phyloP scores from a whole-genome alignment of 805 yeast species.

The Lachancea sp. region DNA sequence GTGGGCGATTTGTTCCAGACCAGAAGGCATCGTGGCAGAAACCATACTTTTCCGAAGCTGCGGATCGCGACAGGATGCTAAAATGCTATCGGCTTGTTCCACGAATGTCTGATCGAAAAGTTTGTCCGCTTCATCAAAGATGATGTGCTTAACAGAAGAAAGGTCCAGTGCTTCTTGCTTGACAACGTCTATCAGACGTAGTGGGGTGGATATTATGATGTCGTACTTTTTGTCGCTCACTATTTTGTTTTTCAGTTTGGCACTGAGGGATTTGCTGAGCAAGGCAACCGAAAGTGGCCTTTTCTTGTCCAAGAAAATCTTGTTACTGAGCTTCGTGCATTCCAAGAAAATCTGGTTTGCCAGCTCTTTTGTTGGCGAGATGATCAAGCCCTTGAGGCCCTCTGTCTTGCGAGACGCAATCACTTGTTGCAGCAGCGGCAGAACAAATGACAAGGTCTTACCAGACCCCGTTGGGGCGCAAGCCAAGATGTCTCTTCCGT shows the following conservation, averaged over 20 bases:
- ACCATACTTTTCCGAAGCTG: conserved; percentile 67
- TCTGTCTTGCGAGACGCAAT: conserved; percentile 23
- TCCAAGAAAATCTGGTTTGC: conserved; percentile 79
- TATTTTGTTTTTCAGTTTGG: conserved; percentile 56
- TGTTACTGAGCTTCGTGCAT: conserved; percentile 47
- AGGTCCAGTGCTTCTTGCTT: conserved; percentile 56
- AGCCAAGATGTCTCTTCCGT: conserved; percentile 72
- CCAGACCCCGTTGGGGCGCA: conserved; percentile 99
- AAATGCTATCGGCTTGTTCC: conserved; percentile 82
- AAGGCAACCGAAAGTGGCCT: conserved; percentile 50
- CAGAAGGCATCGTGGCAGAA: conserved; percentile 93
- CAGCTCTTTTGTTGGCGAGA: conserved; percentile 93
- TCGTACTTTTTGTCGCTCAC: conserved; percentile 63
- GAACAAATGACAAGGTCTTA: conserved; percentile 83
- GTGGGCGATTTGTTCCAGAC: conserved; percentile 82
- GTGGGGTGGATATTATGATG: conserved; percentile 79
- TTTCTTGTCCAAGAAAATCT: conserved; percentile 39
- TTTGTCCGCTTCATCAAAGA: conserved; percentile 95
- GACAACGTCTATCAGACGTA: conserved; percentile 75
- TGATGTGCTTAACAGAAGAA: conserved; percentile 59
- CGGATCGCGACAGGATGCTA: conserved; percentile 39
- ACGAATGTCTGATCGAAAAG: conserved; percentile 81
- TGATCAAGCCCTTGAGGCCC: conserved; percentile 67
- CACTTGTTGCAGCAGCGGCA: conserved; percentile 67
- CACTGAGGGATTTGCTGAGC: conserved; percentile 64